Conservation (phyloP, 2,329 filamentous ascomycete species). For the Pyricularia grisea region DNA sequence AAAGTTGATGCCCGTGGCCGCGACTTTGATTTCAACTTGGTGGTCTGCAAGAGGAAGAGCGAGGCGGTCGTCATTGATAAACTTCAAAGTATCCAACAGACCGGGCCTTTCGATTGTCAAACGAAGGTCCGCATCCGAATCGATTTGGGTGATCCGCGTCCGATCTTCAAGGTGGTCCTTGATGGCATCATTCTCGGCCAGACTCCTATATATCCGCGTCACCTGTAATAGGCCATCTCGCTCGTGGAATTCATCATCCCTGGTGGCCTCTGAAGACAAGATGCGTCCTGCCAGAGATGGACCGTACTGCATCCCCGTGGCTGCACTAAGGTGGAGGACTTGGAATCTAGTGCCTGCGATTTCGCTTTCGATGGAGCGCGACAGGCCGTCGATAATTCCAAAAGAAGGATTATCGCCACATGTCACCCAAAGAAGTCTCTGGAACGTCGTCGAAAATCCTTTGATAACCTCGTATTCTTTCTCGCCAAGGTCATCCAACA, state of each 20-base stretch:
- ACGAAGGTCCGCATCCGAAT: not conserved
- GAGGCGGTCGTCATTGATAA: not conserved
- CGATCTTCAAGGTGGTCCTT: not conserved
- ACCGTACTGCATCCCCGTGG: not conserved
- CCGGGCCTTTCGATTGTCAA: not conserved
- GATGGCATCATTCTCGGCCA: not conserved
- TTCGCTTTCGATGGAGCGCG: not conserved
- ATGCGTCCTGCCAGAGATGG: not conserved
- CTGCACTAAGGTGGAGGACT: not conserved
- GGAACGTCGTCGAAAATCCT: not conserved
- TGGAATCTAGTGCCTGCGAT: not conserved
- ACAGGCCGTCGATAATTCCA: not conserved
- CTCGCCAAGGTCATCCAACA: slow-evolving; percentile 14
- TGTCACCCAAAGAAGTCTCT: not conserved
- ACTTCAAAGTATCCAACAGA: not conserved
- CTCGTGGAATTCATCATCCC: slow-evolving; percentile 15
- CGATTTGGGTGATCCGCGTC: not conserved
- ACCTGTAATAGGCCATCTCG: slow-evolving; percentile 14
- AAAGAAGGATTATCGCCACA: not conserved
- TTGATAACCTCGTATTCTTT: slow-evolving; percentile 13
- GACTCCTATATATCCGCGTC: not conserved
- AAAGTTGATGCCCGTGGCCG: slow-evolving; percentile 25
- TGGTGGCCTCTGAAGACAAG: not conserved
- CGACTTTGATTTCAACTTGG: slow-evolving; percentile 14
- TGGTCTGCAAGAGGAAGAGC: not conserved